Evolutionary conservation across 2,329 filamentous ascomycete genomes (phyloP), one percentile per base, ranked within the genome.

Genomic region (Dothideomycetes sp.): DNA sequence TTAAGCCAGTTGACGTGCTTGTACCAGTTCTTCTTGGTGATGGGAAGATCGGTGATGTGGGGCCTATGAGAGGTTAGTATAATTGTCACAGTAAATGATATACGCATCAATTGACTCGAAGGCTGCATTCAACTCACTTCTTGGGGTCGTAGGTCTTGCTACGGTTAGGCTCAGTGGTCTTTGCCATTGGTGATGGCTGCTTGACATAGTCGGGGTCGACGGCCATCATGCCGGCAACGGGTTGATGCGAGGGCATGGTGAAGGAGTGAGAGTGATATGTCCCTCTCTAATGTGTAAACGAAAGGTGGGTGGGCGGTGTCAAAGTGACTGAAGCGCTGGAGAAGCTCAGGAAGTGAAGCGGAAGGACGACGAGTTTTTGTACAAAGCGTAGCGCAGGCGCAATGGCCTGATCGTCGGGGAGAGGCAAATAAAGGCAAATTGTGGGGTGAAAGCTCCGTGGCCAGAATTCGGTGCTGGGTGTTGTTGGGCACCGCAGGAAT

Each of bases 1-100:
- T 94, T 94, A 50, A 94, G 73, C 86, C 87, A 94, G 73, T 94
- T 87, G 69, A 94, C 74, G 59, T 94, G 87, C 67, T 88, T 81
- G 66, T 87, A 79, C 84, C 84, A 91, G 69, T 94, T 94, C 54
- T 71, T 68, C 63, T 70, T 73, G 44, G 84, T 94, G 52, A 93
- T 80, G 42, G 83, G 81, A 47, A 76, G 75, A 48, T 93, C 86
- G 48, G 84, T 78, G 63, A 94, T 91, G 64, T 94, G 86, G 55
- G 81, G 73, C 67, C 41, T 43, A n/a, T n/a, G n/a, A n/a, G n/a
- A n/a, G n/a, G n/a, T n/a, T n/a, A n/a, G n/a, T n/a, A n/a, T n/a
- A n/a, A n/a, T n/a, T n/a, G n/a, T n/a, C n/a, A 38, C 22, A 36
- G 40, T 27, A 18, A 22, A 19, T 10, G 14, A 9, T 14, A 18